phyloP scores from a whole-genome alignment of 768 basidiomycete genomes.

The Amylocystis lapponica region DNA sequence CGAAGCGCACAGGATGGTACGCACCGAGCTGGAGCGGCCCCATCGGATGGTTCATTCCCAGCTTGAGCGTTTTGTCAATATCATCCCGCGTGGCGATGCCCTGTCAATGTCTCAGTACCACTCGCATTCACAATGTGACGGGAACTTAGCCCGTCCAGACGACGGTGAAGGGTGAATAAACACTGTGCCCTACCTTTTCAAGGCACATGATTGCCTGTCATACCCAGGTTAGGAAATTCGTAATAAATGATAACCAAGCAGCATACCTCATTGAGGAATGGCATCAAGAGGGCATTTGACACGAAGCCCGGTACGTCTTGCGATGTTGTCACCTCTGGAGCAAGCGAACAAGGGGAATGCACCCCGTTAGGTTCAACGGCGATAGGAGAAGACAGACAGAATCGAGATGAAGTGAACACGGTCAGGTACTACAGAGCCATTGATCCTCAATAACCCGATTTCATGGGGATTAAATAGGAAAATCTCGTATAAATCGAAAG shows the following conservation, averaged over 20 bases:
- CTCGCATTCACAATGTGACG: background rate
- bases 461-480: no score
- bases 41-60: constrained; percentile 96
- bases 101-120: constrained; percentile 28
- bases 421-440: no score
- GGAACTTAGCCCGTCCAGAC: background rate
- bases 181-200: constrained; percentile 80
- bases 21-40: constrained; percentile 83
- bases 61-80: constrained; percentile 88
- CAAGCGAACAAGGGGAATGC: background rate
- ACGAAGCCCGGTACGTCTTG: constrained; percentile 94
- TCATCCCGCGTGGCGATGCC: constrained; percentile 91
- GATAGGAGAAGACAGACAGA: constrained; percentile 3
- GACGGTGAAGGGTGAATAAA: no score
- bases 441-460: no score
- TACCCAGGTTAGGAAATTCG: background rate
- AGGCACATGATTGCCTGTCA: constrained; percentile 86
- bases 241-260: background rate
- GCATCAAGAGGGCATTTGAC: constrained; percentile 94
- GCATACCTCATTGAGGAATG: constrained; percentile 87
- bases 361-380: background rate
- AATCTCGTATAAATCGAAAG: no score
- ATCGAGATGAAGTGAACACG: no score
- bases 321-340: constrained; percentile 81
- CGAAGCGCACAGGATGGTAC: constrained; percentile 4